phyloP scores from a whole-genome alignment of 176 grass and related monocot genomes.

The Metroxylon sagu region DNA sequence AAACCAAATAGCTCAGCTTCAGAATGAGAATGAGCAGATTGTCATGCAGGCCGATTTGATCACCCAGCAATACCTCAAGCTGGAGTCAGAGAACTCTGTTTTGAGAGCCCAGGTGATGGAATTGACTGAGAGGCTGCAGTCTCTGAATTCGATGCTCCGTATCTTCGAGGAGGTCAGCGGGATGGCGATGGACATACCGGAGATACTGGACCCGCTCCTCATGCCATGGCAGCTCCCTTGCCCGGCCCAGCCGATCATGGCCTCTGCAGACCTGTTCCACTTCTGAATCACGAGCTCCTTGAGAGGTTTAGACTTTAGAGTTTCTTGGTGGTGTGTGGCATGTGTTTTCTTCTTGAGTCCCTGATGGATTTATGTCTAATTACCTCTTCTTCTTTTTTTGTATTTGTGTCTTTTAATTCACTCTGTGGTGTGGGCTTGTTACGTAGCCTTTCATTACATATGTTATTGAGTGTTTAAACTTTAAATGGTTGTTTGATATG shows the following conservation, averaged over 20 bases:
- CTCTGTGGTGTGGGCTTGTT: too few species aligned
- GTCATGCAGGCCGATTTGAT: constrained; percentile 7
- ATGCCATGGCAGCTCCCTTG: constrained; percentile 26
- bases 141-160: constrained; percentile 35
- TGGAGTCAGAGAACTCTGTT: constrained; percentile 58
- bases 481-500: too few species aligned
- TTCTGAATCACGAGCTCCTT: constrained; percentile 14
- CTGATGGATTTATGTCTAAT: too few species aligned
- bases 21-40: constrained; percentile 37
- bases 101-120: constrained; percentile 28
- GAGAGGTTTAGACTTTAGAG: background rate
- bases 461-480: too few species aligned
- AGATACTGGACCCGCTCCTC: constrained; percentile 37
- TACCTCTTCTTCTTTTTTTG: too few species aligned
- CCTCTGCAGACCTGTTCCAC: constrained; percentile 12
- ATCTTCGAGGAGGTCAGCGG: constrained; percentile 29
- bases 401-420: too few species aligned
- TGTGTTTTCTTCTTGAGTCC: too few species aligned
- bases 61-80: constrained; percentile 25
- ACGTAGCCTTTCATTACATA: too few species aligned
- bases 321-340: too few species aligned
- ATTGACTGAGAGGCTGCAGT: constrained; percentile 39
- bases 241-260: constrained; percentile 25
- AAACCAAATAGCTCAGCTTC: constrained; percentile 17
- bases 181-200: constrained; percentile 51